phyloP scores from a whole-genome alignment of 768 basidiomycete species.

The Tremella yokohamensis region DNA sequence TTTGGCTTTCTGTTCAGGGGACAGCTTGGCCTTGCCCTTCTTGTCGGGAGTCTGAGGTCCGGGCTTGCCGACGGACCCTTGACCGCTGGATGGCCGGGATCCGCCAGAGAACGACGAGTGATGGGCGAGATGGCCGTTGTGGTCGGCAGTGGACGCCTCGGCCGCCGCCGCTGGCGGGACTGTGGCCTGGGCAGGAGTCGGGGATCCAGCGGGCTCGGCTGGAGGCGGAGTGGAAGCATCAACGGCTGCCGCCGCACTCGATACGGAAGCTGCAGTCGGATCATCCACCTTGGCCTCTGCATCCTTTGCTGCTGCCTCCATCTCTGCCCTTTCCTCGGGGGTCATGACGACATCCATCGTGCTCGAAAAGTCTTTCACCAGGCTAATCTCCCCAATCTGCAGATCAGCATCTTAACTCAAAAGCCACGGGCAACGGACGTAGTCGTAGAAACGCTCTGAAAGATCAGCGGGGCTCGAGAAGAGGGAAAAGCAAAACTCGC shows the following conservation, averaged over 20 bases:
- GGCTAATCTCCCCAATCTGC: conserved; percentile 91
- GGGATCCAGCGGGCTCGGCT: conserved; percentile 41
- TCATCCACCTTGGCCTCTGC: conserved; percentile 21
- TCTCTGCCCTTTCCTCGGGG: conserved; percentile 85
- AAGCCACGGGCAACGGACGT: conserved; percentile 58
- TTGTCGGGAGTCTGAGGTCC: conserved; percentile 34
- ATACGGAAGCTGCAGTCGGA: conserved; percentile 37
- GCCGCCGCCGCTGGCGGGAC: background rate
- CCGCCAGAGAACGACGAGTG: conserved; percentile 22
- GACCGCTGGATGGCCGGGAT: background rate
- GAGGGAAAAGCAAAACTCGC: conserved; percentile 18
- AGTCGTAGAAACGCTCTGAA: conserved; percentile 76
- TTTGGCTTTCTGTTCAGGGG: conserved; percentile 80
- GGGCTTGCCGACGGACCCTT: conserved; percentile 9
- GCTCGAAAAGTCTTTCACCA: conserved; percentile 86
- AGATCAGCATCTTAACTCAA: conserved; percentile 8
- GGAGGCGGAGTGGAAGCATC: conserved; percentile 22
- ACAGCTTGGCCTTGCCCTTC: conserved; percentile 56
- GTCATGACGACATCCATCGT: conserved; percentile 70
- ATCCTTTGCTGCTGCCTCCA: conserved; percentile 68
- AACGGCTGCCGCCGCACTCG: conserved; percentile 28
- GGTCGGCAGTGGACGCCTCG: conserved; percentile 14
- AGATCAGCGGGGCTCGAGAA: background rate
- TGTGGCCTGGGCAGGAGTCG: conserved; percentile 19
- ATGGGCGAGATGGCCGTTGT: conserved; percentile 26